Evolutionary conservation across 1,284 basidiomycete species (phyloP).

Genomic region (Ceratobasidium sp.): DNA sequence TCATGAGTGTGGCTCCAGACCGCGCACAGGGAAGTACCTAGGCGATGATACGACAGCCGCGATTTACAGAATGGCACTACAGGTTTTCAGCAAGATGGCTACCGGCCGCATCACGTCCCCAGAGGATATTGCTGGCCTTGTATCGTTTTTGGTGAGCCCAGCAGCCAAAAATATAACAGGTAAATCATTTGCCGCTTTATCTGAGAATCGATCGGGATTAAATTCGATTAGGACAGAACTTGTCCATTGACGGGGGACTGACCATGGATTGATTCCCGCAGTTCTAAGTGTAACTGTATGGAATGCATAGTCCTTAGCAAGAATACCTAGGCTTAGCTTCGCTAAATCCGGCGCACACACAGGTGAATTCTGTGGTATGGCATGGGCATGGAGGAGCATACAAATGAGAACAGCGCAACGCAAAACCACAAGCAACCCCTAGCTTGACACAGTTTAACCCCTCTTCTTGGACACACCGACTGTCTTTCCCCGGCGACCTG

Average conservation of each 20-base stretch:
- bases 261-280: constrained; percentile 10
- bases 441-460: constrained; percentile 63
- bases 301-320: background rate
- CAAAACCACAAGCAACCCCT: constrained; percentile 44
- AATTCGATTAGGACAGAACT: constrained; percentile 4
- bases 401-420: constrained; percentile 28
- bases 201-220: background rate
- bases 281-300: background rate
- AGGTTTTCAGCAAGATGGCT: constrained; percentile 20
- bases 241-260: constrained; percentile 35
- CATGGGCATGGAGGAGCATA: constrained; percentile 38
- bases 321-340: background rate
- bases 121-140: constrained; percentile 36
- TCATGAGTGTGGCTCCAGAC: constrained; percentile 11
- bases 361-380: constrained; percentile 20
- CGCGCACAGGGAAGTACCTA: background rate
- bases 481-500: constrained; percentile 89
- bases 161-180: constrained; percentile 40
- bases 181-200: background rate
- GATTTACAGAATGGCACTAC: background rate
- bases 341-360: background rate
- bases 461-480: constrained; percentile 95
- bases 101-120: constrained; percentile 27
- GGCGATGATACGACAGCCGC: background rate
- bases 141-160: constrained; percentile 33